Evolutionary conservation across 768 basidiomycete species (phyloP), one percentile per base, ranked within the genome.

Genomic region (Plicaturopsis crispa): DNA sequence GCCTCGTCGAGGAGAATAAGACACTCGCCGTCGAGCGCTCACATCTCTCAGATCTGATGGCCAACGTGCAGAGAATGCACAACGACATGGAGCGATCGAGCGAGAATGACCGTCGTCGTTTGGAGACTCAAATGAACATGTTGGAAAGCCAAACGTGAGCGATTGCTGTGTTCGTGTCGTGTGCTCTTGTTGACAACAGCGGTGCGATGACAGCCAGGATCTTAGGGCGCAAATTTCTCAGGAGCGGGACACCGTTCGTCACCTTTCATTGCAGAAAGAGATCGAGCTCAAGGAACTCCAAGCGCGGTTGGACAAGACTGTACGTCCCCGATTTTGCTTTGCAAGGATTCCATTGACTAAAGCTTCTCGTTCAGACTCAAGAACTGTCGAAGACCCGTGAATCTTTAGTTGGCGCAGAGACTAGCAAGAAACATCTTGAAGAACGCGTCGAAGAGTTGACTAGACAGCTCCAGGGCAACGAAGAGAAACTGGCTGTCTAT

Each of bases 61-160:
- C 72, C 18, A 93, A 88, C 52, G 80, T 94, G 17, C 89, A 92
- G 60, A 84, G 75, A 52, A 90, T 96, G 78, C 87, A 90, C 49
- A 77, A 76, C 39, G 93, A 96, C 48, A 67, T 88, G 5, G 90
- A 93, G 53, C 73, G 80, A 35, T 84, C 84, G 0, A 78, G 82
- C 5, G 80, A 84, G 53, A 93, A 88, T 42, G 87, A 93, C 48
- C 74, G 87, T 14, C 68, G 78, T 11, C 76, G 89, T 6, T 62
- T 93, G 23, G 91, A 96, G 58, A 78, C 68, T 39, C 82, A 90
- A 49, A 60, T 90, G 30, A 77, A 86, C 48, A 70, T 82, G 60
- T 60, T 91, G 38, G 86, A 92, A 53, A 65, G 65, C 28, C 91
- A 94, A 52, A 75, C 72, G 87, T 94, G 51, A 40, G 76, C 65